Evolutionary conservation across 176 grass and related monocot genomes (phyloP).

Genomic region (Oryza officinalis): DNA sequence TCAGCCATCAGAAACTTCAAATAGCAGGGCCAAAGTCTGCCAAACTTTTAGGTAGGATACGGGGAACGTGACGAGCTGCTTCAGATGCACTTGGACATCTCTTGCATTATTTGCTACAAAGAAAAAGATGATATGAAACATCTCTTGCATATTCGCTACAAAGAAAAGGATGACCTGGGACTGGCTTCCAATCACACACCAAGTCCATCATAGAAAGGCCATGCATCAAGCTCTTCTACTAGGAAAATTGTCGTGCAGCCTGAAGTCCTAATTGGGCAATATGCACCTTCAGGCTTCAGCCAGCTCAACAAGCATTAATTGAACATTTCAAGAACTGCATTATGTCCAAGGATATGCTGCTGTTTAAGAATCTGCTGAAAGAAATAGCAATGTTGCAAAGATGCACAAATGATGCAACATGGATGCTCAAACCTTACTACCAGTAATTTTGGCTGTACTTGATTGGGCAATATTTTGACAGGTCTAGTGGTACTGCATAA

Average conservation of each 20-base stretch:
- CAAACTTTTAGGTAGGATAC: constrained; percentile 71
- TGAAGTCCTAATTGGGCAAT: constrained; percentile 63
- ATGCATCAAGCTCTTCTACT: constrained; percentile 32
- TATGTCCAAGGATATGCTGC: constrained; percentile 59
- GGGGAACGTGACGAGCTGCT: too few species aligned
- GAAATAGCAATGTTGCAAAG: constrained; percentile 74
- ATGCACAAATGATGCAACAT: constrained; percentile 45
- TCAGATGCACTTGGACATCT: constrained; percentile 67
- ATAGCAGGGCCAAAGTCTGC: constrained; percentile 49
- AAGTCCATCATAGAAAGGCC: constrained; percentile 29
- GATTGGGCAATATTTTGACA: background rate
- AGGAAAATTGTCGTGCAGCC: constrained; percentile 61
- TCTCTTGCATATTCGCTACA: constrained; percentile 31
- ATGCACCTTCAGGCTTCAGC: constrained; percentile 67
- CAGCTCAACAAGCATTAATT: constrained; percentile 66
- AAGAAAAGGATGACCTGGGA: constrained; percentile 12
- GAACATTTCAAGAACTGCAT: constrained; percentile 74
- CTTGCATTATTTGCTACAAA: too few species aligned
- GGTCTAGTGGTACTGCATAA: background rate
- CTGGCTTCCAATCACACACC: constrained; percentile 27
- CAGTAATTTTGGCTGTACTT: constrained; percentile 37
- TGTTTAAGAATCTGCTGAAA: constrained; percentile 85
- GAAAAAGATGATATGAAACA: constrained; percentile 25
- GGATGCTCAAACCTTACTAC: constrained; percentile 77
- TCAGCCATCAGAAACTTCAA: constrained; percentile 49